phyloP scores from a whole-genome alignment of 1,284 basidiomycete species.

The Ceratobasidium sp. region DNA sequence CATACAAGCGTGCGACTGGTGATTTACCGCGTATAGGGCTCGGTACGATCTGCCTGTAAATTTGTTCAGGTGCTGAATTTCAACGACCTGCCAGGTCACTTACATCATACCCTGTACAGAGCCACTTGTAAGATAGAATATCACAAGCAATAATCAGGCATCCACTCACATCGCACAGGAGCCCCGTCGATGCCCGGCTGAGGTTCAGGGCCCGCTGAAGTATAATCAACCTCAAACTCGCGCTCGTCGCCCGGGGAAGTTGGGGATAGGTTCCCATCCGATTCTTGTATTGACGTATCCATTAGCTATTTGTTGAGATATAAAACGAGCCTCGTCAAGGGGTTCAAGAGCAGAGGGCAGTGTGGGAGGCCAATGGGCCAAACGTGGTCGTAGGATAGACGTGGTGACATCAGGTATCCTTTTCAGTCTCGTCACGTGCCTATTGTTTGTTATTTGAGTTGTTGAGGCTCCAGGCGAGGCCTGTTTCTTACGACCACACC shows the following conservation, averaged over 20 bases:
- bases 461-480: background rate
- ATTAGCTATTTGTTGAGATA: background rate
- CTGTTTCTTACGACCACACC: conserved; percentile 16
- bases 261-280: conserved; percentile 42
- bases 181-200: conserved; percentile 51
- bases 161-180: conserved; percentile 52
- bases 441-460: conserved; percentile 18
- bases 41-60: conserved; percentile 74
- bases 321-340: background rate
- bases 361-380: conserved; percentile 18
- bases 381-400: conserved; percentile 2
- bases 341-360: background rate
- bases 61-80: conserved; percentile 13
- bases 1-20: background rate
- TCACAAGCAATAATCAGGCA: background rate
- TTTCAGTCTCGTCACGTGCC: background rate
- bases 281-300: background rate
- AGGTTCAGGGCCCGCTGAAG: conserved; percentile 48
- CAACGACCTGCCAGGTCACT: conserved; percentile 46
- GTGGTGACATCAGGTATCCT: conserved; percentile 13
- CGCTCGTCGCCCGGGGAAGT: conserved; percentile 50
- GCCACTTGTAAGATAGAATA: conserved; percentile 3
- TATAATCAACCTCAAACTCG: conserved; percentile 44
- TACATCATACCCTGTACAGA: conserved; percentile 57
- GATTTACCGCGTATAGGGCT: conserved; percentile 67